Conservation (phyloP, 345 rosid genomes). For the Euclidium syriacum region DNA sequence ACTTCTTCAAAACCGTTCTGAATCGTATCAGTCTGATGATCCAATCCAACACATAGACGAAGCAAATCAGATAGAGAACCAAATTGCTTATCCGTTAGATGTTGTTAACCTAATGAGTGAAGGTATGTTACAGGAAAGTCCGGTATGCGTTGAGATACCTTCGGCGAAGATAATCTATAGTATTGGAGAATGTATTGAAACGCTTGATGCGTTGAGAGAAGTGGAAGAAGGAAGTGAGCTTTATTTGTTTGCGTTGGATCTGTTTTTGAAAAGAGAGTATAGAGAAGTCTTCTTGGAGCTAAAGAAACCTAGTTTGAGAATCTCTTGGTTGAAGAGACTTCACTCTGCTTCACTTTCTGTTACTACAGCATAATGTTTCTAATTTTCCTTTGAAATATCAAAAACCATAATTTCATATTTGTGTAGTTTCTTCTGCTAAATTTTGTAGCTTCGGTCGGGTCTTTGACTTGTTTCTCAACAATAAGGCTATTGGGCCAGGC, state of each 20-base stretch:
- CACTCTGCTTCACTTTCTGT: conserved; percentile 17
- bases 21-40: conserved; percentile 15
- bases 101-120: conserved; percentile 20
- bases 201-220: conserved; percentile 42
- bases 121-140: conserved; percentile 29
- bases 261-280: conserved; percentile 47
- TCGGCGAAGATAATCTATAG: conserved; percentile 30
- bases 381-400: neutral
- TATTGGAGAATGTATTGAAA: conserved; percentile 49
- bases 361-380: neutral
- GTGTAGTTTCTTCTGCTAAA: too few species aligned
- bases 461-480: too few species aligned
- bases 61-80: neutral
- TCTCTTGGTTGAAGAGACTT: conserved; percentile 47
- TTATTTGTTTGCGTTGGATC: conserved; percentile 47
- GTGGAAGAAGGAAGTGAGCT: conserved; percentile 46
- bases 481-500: too few species aligned
- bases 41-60: conserved; percentile 15
- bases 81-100: conserved; percentile 6
- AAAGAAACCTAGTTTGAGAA: conserved; percentile 41
- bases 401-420: too few species aligned
- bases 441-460: too few species aligned
- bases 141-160: conserved; percentile 18
- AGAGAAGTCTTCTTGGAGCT: conserved; percentile 51
- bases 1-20: conserved; percentile 8